A percentile compares a stretch with the other conserved stretches of the same genome.
These are phyloP conservation scores for Vitis cinerea DNA, from an alignment of 164 flowering plant species.

Conservation along the genomic window DNA sequence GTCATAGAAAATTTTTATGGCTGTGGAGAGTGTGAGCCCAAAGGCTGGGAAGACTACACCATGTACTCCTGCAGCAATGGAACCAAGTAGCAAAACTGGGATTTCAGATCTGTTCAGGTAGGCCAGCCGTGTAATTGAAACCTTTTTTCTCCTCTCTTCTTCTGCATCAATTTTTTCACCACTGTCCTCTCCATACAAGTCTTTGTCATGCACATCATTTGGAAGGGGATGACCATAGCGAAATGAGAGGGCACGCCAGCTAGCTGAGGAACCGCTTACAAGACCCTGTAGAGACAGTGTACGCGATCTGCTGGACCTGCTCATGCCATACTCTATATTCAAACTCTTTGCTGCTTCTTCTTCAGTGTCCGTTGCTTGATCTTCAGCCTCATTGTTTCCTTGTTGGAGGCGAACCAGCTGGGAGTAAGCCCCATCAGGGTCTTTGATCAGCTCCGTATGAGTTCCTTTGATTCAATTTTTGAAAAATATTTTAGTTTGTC, in stretches of 20 bases:
- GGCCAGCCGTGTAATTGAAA: conserved; percentile 6
- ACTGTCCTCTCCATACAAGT: not conserved
- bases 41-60: conserved; percentile 12
- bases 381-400: not conserved
- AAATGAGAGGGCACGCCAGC: conserved; percentile 4
- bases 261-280: conserved; percentile 6
- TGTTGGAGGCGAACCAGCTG: conserved; percentile 17
- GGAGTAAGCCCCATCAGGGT: conserved; percentile 18
- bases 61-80: conserved; percentile 12
- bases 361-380: not conserved
- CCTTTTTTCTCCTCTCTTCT: not conserved
- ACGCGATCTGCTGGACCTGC: conserved; percentile 6
- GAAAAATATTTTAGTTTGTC: too few species aligned
- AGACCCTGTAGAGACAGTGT: conserved; percentile 3
- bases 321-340: not conserved
- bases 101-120: conserved; percentile 17
- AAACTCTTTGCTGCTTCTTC: not conserved
- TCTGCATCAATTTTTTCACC: not conserved
- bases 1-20: conserved; percentile 17
- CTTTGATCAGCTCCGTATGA: conserved; percentile 11
- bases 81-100: conserved; percentile 14
- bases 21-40: conserved; percentile 12
- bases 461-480: not conserved
- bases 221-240: conserved; percentile 3
- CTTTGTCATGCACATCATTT: conserved; percentile 6